phyloP scores from a whole-genome alignment of 2,329 filamentous ascomycete species.

The Aspergillus sp. region DNA sequence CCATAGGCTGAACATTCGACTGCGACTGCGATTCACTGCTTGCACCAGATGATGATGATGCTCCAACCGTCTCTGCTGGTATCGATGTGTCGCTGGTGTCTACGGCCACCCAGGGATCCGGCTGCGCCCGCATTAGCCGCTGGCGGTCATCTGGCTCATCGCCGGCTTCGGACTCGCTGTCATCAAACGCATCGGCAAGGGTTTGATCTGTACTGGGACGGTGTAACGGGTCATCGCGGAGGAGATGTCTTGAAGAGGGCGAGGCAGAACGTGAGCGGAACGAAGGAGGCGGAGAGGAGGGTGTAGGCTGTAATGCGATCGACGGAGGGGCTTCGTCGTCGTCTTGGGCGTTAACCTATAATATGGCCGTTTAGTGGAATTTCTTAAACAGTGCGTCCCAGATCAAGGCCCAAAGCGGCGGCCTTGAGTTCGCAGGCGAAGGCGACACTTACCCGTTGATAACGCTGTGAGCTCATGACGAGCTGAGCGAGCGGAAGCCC shows the following conservation, averaged over 20 bases:
- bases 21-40: conserved; percentile 19
- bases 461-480: conserved; percentile 55
- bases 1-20: conserved; percentile 24
- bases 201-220: conserved; percentile 70
- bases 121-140: conserved; percentile 76
- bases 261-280: conserved; percentile 86
- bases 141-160: conserved; percentile 80
- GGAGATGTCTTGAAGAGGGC: conserved; percentile 57
- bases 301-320: conserved; percentile 35
- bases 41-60: conserved; percentile 33
- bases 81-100: conserved; percentile 31
- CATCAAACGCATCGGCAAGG: conserved; percentile 90
- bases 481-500: conserved; percentile 39
- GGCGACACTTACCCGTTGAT: conserved; percentile 49
- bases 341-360: conserved; percentile 50
- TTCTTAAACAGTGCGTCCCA: not conserved
- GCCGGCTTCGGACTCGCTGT: conserved; percentile 71
- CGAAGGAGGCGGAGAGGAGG: conserved; percentile 66
- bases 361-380: conserved; percentile 6
- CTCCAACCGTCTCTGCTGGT: conserved; percentile 15
- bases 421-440: conserved; percentile 19
- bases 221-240: conserved; percentile 53
- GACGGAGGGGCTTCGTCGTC: conserved; percentile 42
- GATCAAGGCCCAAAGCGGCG: not conserved
- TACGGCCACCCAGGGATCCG: conserved; percentile 34